Base-by-base conservation (phyloP, 495 filamentous ascomycete species). In the Penicillium paradoxum region DNA sequence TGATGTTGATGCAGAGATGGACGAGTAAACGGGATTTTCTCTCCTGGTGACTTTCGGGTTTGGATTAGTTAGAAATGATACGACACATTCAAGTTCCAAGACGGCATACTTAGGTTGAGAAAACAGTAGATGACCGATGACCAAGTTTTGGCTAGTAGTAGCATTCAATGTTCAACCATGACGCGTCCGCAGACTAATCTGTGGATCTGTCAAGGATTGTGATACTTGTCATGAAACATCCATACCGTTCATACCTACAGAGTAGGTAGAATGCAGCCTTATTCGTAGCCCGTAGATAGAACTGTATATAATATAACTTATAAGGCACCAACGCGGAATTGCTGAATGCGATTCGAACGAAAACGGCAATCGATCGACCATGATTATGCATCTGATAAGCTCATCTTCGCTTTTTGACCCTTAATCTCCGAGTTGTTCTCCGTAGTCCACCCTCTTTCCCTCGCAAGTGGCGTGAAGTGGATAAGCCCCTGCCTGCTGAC, bases 401-500 rank as follows among this genome's bases (percentile, higher is more conserved):
- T n/a, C n/a, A n/a, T n/a, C n/a, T n/a, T n/a, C n/a, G n/a, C n/a
- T n/a, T n/a, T n/a, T n/a, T n/a, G n/a, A n/a, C n/a, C n/a, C n/a
- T n/a, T n/a, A n/a, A n/a, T 21, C 24, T 19, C 1, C 27, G 1
- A 30, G 1, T 27, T 9, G 17, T 39, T 29, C 15, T 21, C 10
- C 4, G 11, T 15, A 14, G 5, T 18, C 14, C 14, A 4, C 4
- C n/a, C 14, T 25, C 11, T 42, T 42, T 8, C 11, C 30, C 9
- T 32, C 17, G 4, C 38, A 11, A 42, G 24, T 27, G 39, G 11
- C 22, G 19, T 17, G 40, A 25, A 25, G 19, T 22, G 17, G 44
- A 42, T 17, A 3, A 37, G 24, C 32, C 34, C 24, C 24, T 47
- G 48, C 42, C 51, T 46, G 42, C 45, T 58, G 51, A 55, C 51